Evolutionary conservation across 306 rosid species (phyloP), one percentile per base, ranked within the genome.

Genomic region (Abrus pulchellus): DNA sequence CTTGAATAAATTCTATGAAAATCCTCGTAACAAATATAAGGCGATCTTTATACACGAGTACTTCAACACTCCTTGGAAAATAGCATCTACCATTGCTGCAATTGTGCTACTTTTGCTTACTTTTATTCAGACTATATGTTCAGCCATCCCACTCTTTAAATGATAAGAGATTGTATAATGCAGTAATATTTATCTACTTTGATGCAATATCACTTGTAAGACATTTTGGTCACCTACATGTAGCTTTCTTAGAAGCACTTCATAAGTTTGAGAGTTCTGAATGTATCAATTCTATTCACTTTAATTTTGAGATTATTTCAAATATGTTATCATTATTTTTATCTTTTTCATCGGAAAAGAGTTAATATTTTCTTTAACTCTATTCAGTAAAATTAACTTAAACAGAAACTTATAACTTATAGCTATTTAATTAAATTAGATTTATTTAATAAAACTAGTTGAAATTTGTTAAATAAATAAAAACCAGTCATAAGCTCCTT

Each of bases 11-110:
- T 55, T 75, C 72, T 75, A 29, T 8, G 6, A 29, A 2, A 29
- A 57, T 38, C 36, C 36, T 9, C 1, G 5, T 2, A 57, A 57
- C 38, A 57, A 9, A 57, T 28, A 57, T n/a, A 57, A 57, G 38
- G 64, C 64, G 1, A 30, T 57, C 11, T 57, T 83, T 53, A 66
- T 13, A 3, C 83, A 14, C 10, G 53, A 66, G 1, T 79, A 78
- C 45, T 74, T 67, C 73, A 67, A 56, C 72, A 72, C 80, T 3
- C 83, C 86, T 10, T 72, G 82, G 80, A 52, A 82, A 1, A 27
- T 27, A 7, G 53, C 76, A 9, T 68, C 80, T 11, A 27, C 61
- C 34, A 12, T 29, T 56, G 77, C 61, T 14, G 83, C 66, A 33
- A 0, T 34, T 48, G n/a, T 79, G 2, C 61, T 77, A 28, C 77